Evolutionary conservation across 2,329 filamentous ascomycete species (phyloP), one percentile per base, ranked within the genome.

Genomic region (Aspergillus puulaauensis): DNA sequence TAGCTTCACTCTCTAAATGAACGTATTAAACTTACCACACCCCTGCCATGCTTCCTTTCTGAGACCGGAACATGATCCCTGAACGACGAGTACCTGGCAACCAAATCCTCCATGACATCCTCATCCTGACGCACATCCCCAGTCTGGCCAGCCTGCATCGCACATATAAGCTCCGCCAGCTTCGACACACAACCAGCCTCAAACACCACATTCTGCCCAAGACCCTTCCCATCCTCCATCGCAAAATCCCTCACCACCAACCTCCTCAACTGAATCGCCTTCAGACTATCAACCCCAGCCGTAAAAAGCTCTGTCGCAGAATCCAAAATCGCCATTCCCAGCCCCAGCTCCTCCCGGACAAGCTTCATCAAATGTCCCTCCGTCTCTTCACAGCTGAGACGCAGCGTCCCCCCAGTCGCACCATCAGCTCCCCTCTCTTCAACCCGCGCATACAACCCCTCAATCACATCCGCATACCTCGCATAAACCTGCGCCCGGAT

Each of bases 401-500:
- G 62, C n/a, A 79, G 71, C 1, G 72, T 50, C 0, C 65, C 69
- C 0, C 65, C 69, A 9, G 44, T 17, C 0, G 46, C 66, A 39
- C 23, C 63, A 52, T 60, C 65, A 9, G 41, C n/a, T 0, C 45
- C 66, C 40, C 23, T 63, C 54, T 61, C 65, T 54, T 60, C 69
- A 3, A 53, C 15, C 15, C 50, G 54, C 1, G 51, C 14, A 33
- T 72, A 70, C n/a, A 74, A 56, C 1, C 59, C 37, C 17, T 73
- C 77, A 21, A 84, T 84, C 6, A 77, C 67, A 0, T 69, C 62
- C 0, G 67, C 70, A 56, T 82, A 83, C 2, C 70, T 64, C 14
- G 70, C 67, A 64, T 83, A 83, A 6, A 81, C 77, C 7, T 78
- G 76, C 6, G 76, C 74, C 4, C 82, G 76, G 31, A 84, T 84